phyloP scores from a whole-genome alignment of 805 yeast species.

The Debaryomyces castellii region DNA sequence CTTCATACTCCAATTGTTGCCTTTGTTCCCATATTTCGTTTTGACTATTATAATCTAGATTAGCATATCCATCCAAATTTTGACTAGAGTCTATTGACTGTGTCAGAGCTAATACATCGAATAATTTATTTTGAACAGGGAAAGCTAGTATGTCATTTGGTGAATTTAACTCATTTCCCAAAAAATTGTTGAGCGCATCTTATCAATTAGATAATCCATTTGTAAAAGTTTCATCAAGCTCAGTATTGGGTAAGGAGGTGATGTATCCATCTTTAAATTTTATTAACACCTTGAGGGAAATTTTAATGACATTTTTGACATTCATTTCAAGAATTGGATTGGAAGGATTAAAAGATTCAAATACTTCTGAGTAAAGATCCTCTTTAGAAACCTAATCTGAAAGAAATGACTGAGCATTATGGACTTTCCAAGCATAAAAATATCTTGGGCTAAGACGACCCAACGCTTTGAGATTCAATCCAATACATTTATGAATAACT shows the following conservation, averaged over 20 bases:
- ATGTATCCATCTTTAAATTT: background rate
- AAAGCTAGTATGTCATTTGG: background rate
- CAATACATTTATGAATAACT: slow-evolving; percentile 10
- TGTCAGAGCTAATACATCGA: no score
- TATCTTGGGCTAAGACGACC: slow-evolving; percentile 18
- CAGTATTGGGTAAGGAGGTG: background rate
- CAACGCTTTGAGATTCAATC: background rate
- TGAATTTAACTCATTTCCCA: no score
- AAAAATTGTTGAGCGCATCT: no score
- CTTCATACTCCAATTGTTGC: background rate
- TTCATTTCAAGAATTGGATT: no score
- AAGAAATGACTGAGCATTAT: slow-evolving; percentile 12
- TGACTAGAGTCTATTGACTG: no score
- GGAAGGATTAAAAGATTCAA: no score
- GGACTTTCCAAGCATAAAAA: slow-evolving; percentile 29
- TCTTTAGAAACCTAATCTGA: background rate
- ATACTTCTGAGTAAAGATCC: background rate
- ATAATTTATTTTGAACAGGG: background rate
- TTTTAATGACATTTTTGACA: no score
- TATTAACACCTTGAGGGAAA: background rate
- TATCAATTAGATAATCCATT: background rate
- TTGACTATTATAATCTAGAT: background rate
- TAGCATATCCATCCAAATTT: background rate
- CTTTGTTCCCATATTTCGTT: background rate
- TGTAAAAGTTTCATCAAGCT: background rate